Conservation (phyloP, 768 basidiomycete genomes). For the Russula griseocarnosa region DNA sequence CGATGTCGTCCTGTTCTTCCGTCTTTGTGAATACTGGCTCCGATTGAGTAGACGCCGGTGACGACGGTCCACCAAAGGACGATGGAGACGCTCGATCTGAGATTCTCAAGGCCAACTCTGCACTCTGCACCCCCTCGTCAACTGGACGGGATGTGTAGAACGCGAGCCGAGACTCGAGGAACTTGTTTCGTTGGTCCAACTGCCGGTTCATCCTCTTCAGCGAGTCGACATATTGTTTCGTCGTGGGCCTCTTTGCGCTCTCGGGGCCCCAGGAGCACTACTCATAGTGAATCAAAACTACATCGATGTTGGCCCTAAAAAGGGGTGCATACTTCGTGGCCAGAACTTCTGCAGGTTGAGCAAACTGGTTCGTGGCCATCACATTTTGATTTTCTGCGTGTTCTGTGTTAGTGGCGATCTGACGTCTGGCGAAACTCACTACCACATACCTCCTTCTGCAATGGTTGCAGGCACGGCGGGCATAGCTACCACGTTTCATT, state of each 20-base stretch:
- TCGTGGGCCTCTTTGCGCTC: slow-evolving; percentile 35
- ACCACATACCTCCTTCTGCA: slow-evolving; percentile 32
- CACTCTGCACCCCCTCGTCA: slow-evolving; percentile 18
- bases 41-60: slow-evolving; percentile 14
- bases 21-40: slow-evolving; percentile 19
- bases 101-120: slow-evolving; percentile 16
- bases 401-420: slow-evolving; percentile 1
- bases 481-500: slow-evolving; percentile 33
- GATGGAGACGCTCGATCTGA: slow-evolving; percentile 18
- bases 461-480: slow-evolving; percentile 37
- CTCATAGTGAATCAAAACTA: slow-evolving; percentile 3
- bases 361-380: slow-evolving; percentile 35
- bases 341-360: slow-evolving; percentile 32
- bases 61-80: slow-evolving; percentile 23
- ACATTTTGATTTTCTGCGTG: slow-evolving; percentile 36
- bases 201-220: slow-evolving; percentile 32
- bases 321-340: slow-evolving; percentile 27
- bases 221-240: slow-evolving; percentile 36
- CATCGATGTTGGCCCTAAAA: not conserved
- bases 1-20: slow-evolving; percentile 25
- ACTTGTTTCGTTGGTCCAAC: slow-evolving; percentile 32
- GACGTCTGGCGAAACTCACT: not conserved
- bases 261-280: slow-evolving; percentile 38
- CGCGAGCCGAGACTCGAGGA: slow-evolving; percentile 30
- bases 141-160: slow-evolving; percentile 19